Evolutionary conservation across 2,329 filamentous ascomycete genomes (phyloP), one percentile per base, ranked within the genome.

Genomic region (Mariannaea sp.): DNA sequence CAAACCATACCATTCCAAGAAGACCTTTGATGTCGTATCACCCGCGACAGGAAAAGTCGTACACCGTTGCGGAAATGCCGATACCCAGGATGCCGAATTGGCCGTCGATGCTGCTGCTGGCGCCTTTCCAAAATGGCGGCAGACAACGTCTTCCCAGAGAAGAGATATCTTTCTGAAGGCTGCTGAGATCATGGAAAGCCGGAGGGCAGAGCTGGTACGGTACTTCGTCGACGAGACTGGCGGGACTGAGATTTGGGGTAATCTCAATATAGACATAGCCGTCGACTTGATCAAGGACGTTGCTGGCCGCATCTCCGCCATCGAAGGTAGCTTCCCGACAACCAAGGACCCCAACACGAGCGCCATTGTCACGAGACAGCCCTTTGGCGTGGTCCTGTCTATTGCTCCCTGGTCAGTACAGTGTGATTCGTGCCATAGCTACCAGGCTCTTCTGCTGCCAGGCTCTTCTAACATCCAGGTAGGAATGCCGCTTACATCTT

Each of bases 121-220:
- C 27, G 87, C 88, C 0, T 85, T 86, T 67, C 79, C 78, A 17
- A 70, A 78, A 55, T 91, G 88, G 88, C 76, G 79, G 24, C 78
- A 79, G 59, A 80, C 79, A 4, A 84, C 82, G 53, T 79, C 82
- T 0, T 65, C 75, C 7, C 68, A 77, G 8, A 83, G 85, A 40
- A 80, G 85, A 50, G 78, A 82, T 56, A 83, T 90, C 58, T 74
- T 90, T 47, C 72, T 84, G 40, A 82, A 79, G 64, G 81, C 86
- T 0, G 83, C 85, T 2, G 80, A 83, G 30, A 74, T 89, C 20
- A 71, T 88, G 38, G 73, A 78, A 17, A 70, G 71, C 14, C 78
- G 82, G 5, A 72, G 73, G 13, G 77, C 79, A 7, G 84, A 88
- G 66, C 65, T 86, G 24, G 74, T 72, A 13, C 67, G 74, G 29